These are phyloP conservation scores for Zymoseptoria pseudotritici DNA, from an alignment of 2,329 filamentous ascomycete genomes.

Conservation along the genomic window DNA sequence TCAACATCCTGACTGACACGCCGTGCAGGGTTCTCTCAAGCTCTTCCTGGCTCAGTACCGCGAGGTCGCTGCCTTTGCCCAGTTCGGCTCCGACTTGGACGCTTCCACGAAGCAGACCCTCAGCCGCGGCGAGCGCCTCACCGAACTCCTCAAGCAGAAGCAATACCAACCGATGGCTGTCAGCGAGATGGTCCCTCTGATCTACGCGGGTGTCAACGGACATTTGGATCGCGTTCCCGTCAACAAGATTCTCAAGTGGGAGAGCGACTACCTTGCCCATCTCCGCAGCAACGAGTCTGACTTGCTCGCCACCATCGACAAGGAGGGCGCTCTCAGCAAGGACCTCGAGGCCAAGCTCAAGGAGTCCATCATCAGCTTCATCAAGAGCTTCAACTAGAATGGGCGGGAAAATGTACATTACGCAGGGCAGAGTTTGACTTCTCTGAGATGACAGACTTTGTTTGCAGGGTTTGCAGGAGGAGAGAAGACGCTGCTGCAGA, in stretches of 20 bases:
- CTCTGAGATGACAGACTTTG: conserved; percentile 11
- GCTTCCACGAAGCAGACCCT: conserved; percentile 98
- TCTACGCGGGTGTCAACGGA: conserved; percentile 99
- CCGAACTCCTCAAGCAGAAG: conserved; percentile 99
- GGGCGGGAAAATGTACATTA: too few species aligned
- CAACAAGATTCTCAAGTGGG: conserved; percentile 84
- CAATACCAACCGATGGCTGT: conserved; percentile 98
- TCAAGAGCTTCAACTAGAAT: too few species aligned
- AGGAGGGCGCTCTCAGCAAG: conserved; percentile 94
- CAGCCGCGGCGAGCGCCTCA: conserved; percentile 94
- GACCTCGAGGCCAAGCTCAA: conserved; percentile 77
- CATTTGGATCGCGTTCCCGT: too few species aligned
- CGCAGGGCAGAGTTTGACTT: too few species aligned
- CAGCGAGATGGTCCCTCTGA: conserved; percentile 99
- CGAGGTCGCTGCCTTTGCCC: conserved; percentile 98
- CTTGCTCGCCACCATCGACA: conserved; percentile 85
- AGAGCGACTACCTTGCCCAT: conserved; percentile 87
- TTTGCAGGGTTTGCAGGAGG: conserved; percentile 8
- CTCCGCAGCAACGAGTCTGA: conserved; percentile 85
- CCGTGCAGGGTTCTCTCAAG: too few species aligned
- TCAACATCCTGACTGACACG: too few species aligned
- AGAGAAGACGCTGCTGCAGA: conserved; percentile 10
- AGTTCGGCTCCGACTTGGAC: conserved; percentile 99
- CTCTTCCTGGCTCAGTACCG: conserved; percentile 99
- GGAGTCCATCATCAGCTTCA: conserved; percentile 71